Conservation (phyloP, 352 stramenopile species). For the Lagenidium sp. region DNA sequence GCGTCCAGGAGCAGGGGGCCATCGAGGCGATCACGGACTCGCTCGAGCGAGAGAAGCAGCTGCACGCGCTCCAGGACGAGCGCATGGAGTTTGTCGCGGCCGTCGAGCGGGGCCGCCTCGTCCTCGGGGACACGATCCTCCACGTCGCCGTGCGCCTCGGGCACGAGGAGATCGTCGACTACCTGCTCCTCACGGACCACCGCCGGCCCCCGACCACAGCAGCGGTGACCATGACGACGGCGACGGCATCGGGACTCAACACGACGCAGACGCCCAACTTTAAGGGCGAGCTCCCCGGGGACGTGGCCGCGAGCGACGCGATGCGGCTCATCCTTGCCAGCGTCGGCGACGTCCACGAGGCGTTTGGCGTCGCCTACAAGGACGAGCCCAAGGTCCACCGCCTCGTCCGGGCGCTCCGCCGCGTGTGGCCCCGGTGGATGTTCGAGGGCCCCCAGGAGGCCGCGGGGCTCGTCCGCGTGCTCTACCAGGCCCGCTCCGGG, state of each 20-base stretch:
- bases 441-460: conserved; percentile 53
- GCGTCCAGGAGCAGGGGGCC: conserved; percentile 42
- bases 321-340: conserved; percentile 41
- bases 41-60: conserved; percentile 31
- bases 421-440: conserved; percentile 75
- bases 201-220: conserved; percentile 2
- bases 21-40: conserved; percentile 57
- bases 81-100: conserved; percentile 74
- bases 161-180: conserved; percentile 45
- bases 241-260: conserved; percentile 15
- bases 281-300: conserved; percentile 38
- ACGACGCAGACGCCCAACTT: conserved; percentile 55
- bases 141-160: conserved; percentile 54
- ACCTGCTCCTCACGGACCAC: conserved; percentile 51
- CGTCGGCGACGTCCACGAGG: conserved; percentile 49
- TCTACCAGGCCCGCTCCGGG: conserved; percentile 49
- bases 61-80: conserved; percentile 47
- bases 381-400: conserved; percentile 60
- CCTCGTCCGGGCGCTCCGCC: conserved; percentile 34
- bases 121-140: conserved; percentile 61
- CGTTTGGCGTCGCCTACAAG: conserved; percentile 48
- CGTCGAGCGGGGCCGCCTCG: conserved; percentile 39
- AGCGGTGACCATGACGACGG: background rate
- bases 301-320: conserved; percentile 24
- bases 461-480: conserved; percentile 45